Conservation (phyloP, 2,329 filamentous ascomycete species). For the Rutstroemia sydowiana region DNA sequence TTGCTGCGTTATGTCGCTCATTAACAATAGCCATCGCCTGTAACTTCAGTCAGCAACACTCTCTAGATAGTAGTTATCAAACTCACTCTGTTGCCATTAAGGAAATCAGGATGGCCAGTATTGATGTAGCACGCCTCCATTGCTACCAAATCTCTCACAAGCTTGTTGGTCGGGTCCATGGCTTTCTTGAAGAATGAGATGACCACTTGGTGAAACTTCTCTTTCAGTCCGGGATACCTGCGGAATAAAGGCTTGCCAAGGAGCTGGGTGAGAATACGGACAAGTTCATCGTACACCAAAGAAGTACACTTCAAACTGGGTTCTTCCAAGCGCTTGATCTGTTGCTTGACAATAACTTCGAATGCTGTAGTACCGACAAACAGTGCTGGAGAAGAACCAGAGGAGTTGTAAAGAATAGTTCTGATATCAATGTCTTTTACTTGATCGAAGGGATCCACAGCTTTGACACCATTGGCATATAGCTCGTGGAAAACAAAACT, state of each 20-base stretch:
- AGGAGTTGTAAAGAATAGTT: conserved; percentile 96
- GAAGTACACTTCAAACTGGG: conserved; percentile 96
- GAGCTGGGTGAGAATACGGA: conserved; percentile 87
- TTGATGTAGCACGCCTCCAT: conserved; percentile 99
- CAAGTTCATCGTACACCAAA: conserved; percentile 92
- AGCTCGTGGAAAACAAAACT: conserved; percentile 99
- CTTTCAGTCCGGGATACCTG: conserved; percentile 88
- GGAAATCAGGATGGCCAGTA: conserved; percentile 94
- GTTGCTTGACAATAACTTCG: conserved; percentile 96
- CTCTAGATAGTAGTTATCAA: background rate
- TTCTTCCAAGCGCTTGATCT: conserved; percentile 94
- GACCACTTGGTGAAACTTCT: conserved; percentile 91
- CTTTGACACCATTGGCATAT: conserved; percentile 95
- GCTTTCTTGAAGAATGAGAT: conserved; percentile 96
- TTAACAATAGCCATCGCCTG: conserved; percentile 96
- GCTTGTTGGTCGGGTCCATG: conserved; percentile 97
- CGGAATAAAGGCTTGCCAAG: conserved; percentile 85
- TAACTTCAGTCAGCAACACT: conserved; percentile 20
- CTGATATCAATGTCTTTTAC: conserved; percentile 98
- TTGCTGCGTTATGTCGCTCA: conserved; percentile 72
- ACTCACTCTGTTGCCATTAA: conserved; percentile 79
- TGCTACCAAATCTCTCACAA: conserved; percentile 82
- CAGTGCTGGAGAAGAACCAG: conserved; percentile 91
- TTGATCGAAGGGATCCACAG: conserved; percentile 92
- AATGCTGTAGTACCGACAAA: conserved; percentile 99